Evolutionary conservation across 352 stramenopile genomes (phyloP).

Genomic region (Pythium vanterpoolii): DNA sequence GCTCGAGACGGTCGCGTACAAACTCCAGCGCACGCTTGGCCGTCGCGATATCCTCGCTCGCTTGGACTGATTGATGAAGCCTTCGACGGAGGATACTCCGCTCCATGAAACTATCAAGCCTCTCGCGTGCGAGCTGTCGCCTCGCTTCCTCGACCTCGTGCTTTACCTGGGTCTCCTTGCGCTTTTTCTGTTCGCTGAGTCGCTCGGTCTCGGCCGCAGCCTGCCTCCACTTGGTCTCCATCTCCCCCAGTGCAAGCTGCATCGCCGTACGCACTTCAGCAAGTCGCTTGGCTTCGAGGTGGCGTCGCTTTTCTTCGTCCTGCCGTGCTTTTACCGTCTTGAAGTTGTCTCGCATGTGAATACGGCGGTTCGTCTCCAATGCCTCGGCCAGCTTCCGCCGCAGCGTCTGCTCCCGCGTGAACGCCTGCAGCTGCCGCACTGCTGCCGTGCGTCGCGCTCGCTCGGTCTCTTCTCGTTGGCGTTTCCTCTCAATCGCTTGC

Average conservation of each 20-base stretch:
- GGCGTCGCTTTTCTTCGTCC: constrained; percentile 38
- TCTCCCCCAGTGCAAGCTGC: constrained; percentile 30
- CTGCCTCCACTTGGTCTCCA: constrained; percentile 41
- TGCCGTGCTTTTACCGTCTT: constrained; percentile 41
- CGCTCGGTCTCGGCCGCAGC: constrained; percentile 3
- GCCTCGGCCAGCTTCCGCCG: constrained; percentile 32
- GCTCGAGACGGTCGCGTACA: constrained; percentile 2
- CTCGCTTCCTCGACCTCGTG: background rate
- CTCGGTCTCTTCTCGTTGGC: constrained; percentile 10
- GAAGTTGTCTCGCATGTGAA: constrained; percentile 44
- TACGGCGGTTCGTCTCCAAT: constrained; percentile 29
- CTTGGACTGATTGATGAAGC: background rate
- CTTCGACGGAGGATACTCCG: constrained; percentile 6
- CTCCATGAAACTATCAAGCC: constrained; percentile 20
- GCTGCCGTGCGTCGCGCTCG: constrained; percentile 25
- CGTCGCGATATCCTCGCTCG: constrained; percentile 2
- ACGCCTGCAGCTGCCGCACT: constrained; percentile 34
- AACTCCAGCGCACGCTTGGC: constrained; percentile 2
- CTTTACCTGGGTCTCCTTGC: background rate
- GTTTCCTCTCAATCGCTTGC: background rate
- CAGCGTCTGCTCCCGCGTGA: constrained; percentile 42
- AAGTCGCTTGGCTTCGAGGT: constrained; percentile 35
- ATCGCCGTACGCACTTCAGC: constrained; percentile 31
- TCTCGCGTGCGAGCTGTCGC: background rate
- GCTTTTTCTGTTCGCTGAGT: background rate